Conservation (phyloP, 192 early-diverging fungal species). For the Linnemannia zychae region DNA sequence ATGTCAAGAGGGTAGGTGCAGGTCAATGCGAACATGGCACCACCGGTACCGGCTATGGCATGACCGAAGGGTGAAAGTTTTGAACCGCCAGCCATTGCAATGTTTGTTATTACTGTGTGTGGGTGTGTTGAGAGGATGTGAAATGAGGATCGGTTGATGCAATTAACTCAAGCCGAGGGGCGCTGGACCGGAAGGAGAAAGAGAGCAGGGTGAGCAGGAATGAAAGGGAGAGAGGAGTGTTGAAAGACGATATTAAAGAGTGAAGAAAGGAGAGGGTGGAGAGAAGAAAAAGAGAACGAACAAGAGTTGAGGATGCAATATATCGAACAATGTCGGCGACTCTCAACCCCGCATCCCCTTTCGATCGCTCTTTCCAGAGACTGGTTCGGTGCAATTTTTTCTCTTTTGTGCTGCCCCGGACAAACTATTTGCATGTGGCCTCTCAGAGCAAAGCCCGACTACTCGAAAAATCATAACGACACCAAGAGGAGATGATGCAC, state of each 20-base stretch:
- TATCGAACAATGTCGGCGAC: not conserved
- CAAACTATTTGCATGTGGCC: slow-evolving; percentile 11
- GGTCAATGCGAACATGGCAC: slow-evolving; percentile 92
- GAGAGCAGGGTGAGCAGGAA: not conserved
- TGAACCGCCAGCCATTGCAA: slow-evolving; percentile 48
- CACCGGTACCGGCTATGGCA: slow-evolving; percentile 91
- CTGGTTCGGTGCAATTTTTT: slow-evolving; percentile 26
- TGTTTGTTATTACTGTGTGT: not conserved
- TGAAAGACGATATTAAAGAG: not conserved
- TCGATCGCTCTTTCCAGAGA: slow-evolving; percentile 33
- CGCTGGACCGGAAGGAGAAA: not conserved
- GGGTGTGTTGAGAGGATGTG: not conserved
- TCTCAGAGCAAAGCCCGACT: slow-evolving; percentile 3
- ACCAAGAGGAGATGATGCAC: not conserved
- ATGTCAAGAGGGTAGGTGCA: slow-evolving; percentile 97
- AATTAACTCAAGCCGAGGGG: not conserved
- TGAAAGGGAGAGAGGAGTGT: slow-evolving; percentile 9
- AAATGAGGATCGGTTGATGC: not conserved
- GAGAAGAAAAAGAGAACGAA: slow-evolving; percentile 2
- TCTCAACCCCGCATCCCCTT: not conserved
- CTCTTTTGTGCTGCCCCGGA: not conserved
- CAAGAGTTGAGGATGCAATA: not conserved
- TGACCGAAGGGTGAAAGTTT: slow-evolving; percentile 89
- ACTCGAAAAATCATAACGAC: not conserved
- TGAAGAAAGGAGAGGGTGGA: not conserved